These are phyloP conservation scores for Rhododendron simsii DNA, from an alignment of 148 eudicot species.

Conservation along the genomic window DNA sequence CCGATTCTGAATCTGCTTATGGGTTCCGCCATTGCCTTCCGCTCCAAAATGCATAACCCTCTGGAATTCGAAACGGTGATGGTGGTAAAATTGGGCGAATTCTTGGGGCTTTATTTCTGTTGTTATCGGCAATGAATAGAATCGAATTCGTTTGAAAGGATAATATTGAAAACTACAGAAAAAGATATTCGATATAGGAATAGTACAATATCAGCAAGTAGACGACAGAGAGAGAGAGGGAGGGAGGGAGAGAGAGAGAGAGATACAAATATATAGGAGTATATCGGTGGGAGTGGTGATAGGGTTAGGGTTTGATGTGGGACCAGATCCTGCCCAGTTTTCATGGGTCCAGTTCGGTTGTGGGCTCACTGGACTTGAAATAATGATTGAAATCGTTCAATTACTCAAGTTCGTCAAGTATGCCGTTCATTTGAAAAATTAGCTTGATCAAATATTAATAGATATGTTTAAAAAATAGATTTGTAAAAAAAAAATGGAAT, in stretches of 20 bases:
- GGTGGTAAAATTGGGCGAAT: constrained; percentile 12
- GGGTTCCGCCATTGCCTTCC: constrained; percentile 38
- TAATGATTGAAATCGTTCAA: too few species aligned
- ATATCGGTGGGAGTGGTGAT: neutral
- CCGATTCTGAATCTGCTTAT: constrained; percentile 41
- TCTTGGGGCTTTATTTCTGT: constrained; percentile 18
- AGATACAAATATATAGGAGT: too few species aligned
- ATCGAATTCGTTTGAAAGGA: neutral
- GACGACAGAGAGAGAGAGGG: neutral
- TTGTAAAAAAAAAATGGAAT: too few species aligned
- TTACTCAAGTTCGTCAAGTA: too few species aligned
- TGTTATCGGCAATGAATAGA: neutral
- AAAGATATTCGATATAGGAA: neutral
- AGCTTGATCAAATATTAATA: too few species aligned
- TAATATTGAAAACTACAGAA: neutral
- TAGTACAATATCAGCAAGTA: neutral
- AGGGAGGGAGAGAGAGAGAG: neutral
- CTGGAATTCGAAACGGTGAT: neutral
- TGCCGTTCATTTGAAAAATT: too few species aligned
- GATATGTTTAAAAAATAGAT: too few species aligned
- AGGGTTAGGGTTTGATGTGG: constrained; percentile 5
- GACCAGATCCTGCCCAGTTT: neutral
- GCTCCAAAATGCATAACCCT: constrained; percentile 21
- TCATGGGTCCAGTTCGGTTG: too few species aligned
- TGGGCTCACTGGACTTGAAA: too few species aligned